Percentiles rank a stretch among this genome's conserved stretches.
Conservation (phyloP, 495 filamentous ascomycete genomes). For the Penicillium riverlandense region DNA sequence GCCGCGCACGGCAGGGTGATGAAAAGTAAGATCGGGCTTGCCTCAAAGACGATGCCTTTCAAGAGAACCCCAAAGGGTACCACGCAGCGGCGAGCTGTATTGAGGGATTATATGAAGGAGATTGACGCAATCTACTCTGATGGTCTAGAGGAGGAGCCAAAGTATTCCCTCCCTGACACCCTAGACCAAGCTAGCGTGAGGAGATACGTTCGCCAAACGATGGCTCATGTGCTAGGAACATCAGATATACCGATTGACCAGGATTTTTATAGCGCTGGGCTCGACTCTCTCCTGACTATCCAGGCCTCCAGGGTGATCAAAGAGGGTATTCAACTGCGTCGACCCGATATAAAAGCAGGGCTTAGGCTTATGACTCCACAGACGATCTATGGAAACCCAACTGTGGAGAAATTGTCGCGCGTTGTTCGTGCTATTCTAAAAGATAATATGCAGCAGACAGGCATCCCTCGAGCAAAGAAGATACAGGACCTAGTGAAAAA, state of each 20-base stretch:
- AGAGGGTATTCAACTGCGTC: constrained; percentile 5
- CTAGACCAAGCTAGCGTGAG: neutral
- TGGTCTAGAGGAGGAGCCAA: constrained; percentile 4
- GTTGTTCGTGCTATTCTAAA: constrained; percentile 10
- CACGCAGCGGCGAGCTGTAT: constrained; percentile 35
- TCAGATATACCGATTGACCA: neutral
- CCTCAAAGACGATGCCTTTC: constrained; percentile 41
- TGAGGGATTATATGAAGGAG: constrained; percentile 41
- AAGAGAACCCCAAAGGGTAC: constrained; percentile 45
- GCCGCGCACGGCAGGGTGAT: constrained; percentile 5
- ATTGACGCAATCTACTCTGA: constrained; percentile 38
- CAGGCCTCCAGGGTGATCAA: constrained; percentile 16
- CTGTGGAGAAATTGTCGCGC: constrained; percentile 13
- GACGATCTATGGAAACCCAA: constrained; percentile 25
- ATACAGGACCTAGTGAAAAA: constrained; percentile 7
- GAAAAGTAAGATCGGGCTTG: constrained; percentile 13
- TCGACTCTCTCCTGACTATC: constrained; percentile 15
- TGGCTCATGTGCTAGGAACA: constrained; percentile 1
- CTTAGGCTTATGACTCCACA: constrained; percentile 13
- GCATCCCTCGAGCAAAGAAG: constrained; percentile 10
- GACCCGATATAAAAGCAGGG: constrained; percentile 3
- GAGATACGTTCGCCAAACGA: constrained; percentile 1
- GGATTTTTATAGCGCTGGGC: constrained; percentile 5
- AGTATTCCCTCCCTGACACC: neutral
- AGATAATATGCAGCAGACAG: constrained; percentile 4